phyloP scores from a whole-genome alignment of 2,329 filamentous ascomycete species.

The Fusarium verrucosum region DNA sequence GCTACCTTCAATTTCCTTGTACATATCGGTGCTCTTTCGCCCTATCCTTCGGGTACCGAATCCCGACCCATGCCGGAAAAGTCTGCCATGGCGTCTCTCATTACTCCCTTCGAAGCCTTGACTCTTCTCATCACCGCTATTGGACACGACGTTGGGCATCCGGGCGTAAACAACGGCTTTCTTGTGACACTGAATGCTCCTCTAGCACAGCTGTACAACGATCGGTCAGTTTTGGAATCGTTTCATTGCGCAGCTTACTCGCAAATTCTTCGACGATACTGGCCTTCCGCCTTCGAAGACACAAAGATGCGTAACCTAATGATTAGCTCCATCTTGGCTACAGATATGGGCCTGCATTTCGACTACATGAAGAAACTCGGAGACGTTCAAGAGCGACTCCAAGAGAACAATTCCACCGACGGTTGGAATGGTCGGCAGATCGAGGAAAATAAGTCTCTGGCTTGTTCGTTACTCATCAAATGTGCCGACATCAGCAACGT shows the following conservation, averaged over 20 bases:
- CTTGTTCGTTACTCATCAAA: conserved; percentile 95
- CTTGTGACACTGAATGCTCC: conserved; percentile 91
- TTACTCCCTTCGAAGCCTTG: conserved; percentile 88
- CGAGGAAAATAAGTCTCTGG: conserved; percentile 79
- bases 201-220: conserved; percentile 94
- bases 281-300: conserved; percentile 84
- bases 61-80: conserved; percentile 51
- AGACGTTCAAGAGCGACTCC: conserved; percentile 81
- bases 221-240: conserved; percentile 94
- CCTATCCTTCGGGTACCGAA: conserved; percentile 62
- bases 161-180: conserved; percentile 98
- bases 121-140: conserved; percentile 95
- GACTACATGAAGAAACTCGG: conserved; percentile 93
- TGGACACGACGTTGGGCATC: conserved; percentile 96
- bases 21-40: conserved; percentile 77
- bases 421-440: conserved; percentile 80
- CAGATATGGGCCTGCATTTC: conserved; percentile 96
- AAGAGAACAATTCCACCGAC: conserved; percentile 71
- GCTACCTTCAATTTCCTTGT: conserved; percentile 92
- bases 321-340: conserved; percentile 97
- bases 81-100: conserved; percentile 75
- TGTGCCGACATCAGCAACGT: conserved; percentile 99
- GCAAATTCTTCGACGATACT: conserved; percentile 91
- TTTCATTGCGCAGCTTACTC: conserved; percentile 98
- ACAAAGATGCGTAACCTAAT: conserved; percentile 84